Evolutionary conservation across 139 green algal species (phyloP), one percentile per base, ranked within the genome.

Genomic region (Diplosphaera chodatii): DNA sequence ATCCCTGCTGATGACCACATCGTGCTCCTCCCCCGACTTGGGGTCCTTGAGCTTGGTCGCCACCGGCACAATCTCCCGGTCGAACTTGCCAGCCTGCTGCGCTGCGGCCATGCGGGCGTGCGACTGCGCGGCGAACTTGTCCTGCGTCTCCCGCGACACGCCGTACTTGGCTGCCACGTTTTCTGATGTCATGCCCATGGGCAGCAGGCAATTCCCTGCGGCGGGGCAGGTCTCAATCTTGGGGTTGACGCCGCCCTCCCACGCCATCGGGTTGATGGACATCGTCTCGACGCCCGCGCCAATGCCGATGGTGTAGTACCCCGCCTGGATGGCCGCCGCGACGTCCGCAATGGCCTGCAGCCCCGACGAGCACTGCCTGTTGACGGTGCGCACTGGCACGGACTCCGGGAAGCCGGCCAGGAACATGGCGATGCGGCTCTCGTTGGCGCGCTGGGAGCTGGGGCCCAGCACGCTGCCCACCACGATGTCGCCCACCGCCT

Each of bases 181-280:
- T 85, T 99, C 95, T 28, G 86, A 96, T 32, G 94, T 99, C 48
- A 98, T 78, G n/a, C 83, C 95, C 95, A 99, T 99, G 32, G 95
- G 95, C 70, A 99, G 80, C 66, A 99, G 80, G 86, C 95, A 99
- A 73, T 88, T 84, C 70, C 90, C 77, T 28, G 94, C 95, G 74
- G 88, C 78, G 34, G 78, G 64, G 77, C 72, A 84, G 33, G 74
- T 72, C 0, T 83, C 83, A 20, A 97, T 79, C 40, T 83, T 83
- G 20, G 92, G 89, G 83, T 98, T 98, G 72, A 98, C 82, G 59
- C 84, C 87, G 23, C 95, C 94, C 77, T 98, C 91, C 95, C 95
- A 99, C 1, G 82, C 84, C 93, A 99, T 98, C 37, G 95, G 94
- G 77, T 98, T 97, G 34, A 76, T 69, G 21, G 85, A 93, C 95